These are phyloP conservation scores for Saccharomyces hybrid DNA, from an alignment of 1,139 yeast species.

Conservation along the genomic window DNA sequence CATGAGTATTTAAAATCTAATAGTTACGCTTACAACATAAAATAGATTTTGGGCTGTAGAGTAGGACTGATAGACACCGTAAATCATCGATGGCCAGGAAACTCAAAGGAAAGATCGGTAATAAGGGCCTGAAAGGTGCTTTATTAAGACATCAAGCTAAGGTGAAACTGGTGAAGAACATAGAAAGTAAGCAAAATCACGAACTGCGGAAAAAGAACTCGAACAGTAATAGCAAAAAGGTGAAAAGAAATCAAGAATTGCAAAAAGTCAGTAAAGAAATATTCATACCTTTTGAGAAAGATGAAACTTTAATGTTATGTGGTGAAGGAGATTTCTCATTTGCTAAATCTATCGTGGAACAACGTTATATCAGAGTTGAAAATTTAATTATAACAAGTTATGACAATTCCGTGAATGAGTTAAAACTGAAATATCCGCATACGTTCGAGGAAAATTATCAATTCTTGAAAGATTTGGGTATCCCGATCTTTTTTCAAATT, in stretches of 20 bases:
- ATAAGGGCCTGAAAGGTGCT: conserved; percentile 45
- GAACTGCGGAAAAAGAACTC: conserved; percentile 18
- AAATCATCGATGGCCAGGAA: conserved; percentile 26
- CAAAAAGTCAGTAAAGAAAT: conserved; percentile 24
- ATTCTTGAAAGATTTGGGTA: conserved; percentile 35
- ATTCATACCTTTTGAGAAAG: conserved; percentile 49
- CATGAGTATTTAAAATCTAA: no score
- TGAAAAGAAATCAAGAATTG: conserved; percentile 17
- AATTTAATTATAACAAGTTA: conserved; percentile 66
- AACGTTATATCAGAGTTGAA: conserved; percentile 42
- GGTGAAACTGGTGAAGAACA: conserved; percentile 13
- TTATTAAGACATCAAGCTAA: conserved; percentile 31
- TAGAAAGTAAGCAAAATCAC: conserved; percentile 19
- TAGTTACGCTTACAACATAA: no score
- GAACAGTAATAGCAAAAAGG: conserved; percentile 19
- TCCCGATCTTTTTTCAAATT: conserved; percentile 46
- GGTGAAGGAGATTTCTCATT: conserved; percentile 95
- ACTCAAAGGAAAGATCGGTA: conserved; percentile 27
- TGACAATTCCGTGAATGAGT: conserved; percentile 50
- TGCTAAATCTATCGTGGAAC: conserved; percentile 54
- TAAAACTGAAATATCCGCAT: conserved; percentile 56
- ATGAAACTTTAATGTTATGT: conserved; percentile 53
- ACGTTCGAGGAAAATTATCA: conserved; percentile 42
- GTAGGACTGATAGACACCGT: background rate
- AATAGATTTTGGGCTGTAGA: no score